phyloP scores from a whole-genome alignment of 352 stramenopile species.

The Phytophthora citrophthora region DNA sequence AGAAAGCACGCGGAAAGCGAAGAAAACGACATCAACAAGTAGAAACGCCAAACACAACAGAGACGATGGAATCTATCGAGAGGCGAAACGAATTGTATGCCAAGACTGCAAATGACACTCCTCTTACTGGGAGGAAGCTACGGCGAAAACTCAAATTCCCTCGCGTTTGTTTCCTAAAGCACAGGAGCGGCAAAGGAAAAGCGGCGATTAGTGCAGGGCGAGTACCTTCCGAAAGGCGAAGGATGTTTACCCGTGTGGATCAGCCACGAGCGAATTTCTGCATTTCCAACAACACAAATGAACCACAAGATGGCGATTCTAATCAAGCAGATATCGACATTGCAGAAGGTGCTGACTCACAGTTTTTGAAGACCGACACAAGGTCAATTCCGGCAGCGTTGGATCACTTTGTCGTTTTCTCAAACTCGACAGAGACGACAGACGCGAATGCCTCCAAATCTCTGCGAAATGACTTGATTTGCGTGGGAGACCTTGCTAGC shows the following conservation, averaged over 20 bases:
- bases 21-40: background rate
- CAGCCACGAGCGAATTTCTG: too few relatives aligned
- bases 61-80: background rate
- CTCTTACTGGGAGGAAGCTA: background rate
- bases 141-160: conserved; percentile 6
- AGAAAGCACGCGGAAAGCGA: conserved; percentile 14
- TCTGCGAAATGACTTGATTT: conserved; percentile 34
- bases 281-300: background rate
- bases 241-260: background rate
- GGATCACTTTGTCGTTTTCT: conserved; percentile 23
- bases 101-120: background rate
- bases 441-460: background rate
- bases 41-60: background rate
- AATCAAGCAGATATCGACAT: background rate
- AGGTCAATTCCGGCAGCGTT: background rate
- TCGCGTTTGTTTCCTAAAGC: conserved; percentile 9
- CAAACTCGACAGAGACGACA: background rate
- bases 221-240: background rate
- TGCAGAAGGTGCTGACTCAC: background rate
- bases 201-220: background rate
- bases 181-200: background rate
- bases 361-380: background rate
- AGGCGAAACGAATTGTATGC: background rate
- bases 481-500: conserved; percentile 27
- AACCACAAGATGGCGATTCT: background rate